Base-by-base conservation (phyloP, 768 basidiomycete genomes). In the Lactifluus subvellereus region DNA sequence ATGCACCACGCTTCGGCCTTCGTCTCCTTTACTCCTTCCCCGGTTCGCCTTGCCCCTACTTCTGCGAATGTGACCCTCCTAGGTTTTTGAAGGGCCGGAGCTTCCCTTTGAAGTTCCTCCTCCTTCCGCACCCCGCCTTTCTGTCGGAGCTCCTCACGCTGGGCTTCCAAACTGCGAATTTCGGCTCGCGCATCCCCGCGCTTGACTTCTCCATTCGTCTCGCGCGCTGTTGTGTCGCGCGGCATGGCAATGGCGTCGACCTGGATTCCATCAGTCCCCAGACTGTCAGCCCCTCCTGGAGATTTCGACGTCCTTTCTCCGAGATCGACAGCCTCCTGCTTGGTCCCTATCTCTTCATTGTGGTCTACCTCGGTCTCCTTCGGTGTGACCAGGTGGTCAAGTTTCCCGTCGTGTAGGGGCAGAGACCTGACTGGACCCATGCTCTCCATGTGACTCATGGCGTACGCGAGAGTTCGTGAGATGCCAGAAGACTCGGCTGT, bases 381-480 rank as follows among this genome's bases (percentile, higher is more conserved):
- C 6, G 30, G 8, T 22, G 18, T 37, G 10, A 35, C 22, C 14
- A 14, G 18, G 22, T 9, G 30, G 30, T 45, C n/a, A 45, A 20
- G 16, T 16, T 20, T 20, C n/a, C 45, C n/a, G 6, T 20, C n/a
- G n/a, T 10, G 45, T n/a, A n/a, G n/a, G 45, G 7, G 7, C n/a
- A 11, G 3, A 3, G 55, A 33, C 35, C 14, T 11, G 33, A 47
- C 7, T 13, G 13, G 13, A 9, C 38, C 6, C 5, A 16, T 42
- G 20, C 1, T 4, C 76, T 4, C 70, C 75, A n/a, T 81, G 83
- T 64, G 69, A 69, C 13, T 68, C 73, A n/a, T 82, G 14, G 48
- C 52, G 40, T 54, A 58, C 10, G 50, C 51, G 13, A 63, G 47
- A 16, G 62, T 63, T 35, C 62, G 62, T 42, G 58, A 53, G 20